A percentile compares a stretch with the other conserved stretches of the same genome.
Evolutionary conservation across 1,139 yeast species (phyloP).

Genomic region (Blastobotrys petasosporus): DNA sequence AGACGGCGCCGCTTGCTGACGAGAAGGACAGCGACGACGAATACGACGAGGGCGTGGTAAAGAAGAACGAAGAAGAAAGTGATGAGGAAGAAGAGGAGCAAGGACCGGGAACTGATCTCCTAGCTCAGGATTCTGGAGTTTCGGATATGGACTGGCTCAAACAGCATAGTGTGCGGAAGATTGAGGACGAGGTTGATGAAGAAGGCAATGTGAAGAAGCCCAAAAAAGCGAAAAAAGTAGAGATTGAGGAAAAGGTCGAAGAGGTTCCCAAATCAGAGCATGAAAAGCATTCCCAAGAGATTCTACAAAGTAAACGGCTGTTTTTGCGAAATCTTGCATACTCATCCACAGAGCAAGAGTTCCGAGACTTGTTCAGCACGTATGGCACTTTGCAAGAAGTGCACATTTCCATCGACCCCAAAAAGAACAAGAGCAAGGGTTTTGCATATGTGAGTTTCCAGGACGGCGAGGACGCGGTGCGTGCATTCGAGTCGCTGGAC

Average conservation of each 20-base stretch:
- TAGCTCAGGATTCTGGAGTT: conserved; percentile 32
- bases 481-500: conserved; percentile 69
- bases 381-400: conserved; percentile 48
- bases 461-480: conserved; percentile 62
- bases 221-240: too few relatives aligned
- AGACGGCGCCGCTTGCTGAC: conserved; percentile 1
- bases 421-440: conserved; percentile 89
- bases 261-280: conserved; percentile 32
- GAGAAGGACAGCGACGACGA: conserved; percentile 29
- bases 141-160: conserved; percentile 89
- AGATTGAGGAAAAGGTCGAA: conserved; percentile 16
- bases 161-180: conserved; percentile 67
- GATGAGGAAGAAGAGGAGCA: conserved; percentile 18
- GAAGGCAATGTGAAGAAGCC: conserved; percentile 20
- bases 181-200: conserved; percentile 40
- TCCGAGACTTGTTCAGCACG: conserved; percentile 48
- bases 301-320: conserved; percentile 68
- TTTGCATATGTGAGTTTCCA: conserved; percentile 78
- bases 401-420: conserved; percentile 84
- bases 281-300: conserved; percentile 46
- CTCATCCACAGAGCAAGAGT: conserved; percentile 74
- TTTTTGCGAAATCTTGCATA: conserved; percentile 84
- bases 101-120: conserved; percentile 18
- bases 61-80: conserved; percentile 23
- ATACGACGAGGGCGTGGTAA: conserved; percentile 22